Base-by-base conservation (phyloP, 2,329 filamentous ascomycete genomes). In the Ascochyta clinopodiicola region DNA sequence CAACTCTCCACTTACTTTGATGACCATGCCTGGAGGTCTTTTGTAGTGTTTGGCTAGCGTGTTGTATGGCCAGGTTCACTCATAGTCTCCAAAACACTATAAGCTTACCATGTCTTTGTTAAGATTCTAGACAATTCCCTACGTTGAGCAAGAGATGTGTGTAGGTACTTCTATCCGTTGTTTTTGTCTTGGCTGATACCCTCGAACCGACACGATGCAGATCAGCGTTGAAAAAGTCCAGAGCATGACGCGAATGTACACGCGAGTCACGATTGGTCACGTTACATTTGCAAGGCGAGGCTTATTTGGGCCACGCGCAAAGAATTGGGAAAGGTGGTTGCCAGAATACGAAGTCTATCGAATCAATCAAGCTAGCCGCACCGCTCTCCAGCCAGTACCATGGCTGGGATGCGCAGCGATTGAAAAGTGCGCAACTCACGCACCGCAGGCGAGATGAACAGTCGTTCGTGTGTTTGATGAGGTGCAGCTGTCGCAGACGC, bases 381-480 rank as follows among this genome's bases (percentile, higher is more conserved):
- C 31, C 37, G 32, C n/a, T 45, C 17, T 25, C 15, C 42, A 46
- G 12, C 42, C 46, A 44, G 36, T 51, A 19, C 22, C 34, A 19
- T 35, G 13, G 46, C 25, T 32, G 52, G 19, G 19, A 19, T 6
- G 21, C 24, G 52, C 40, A 31, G n/a, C 24, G 54, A 60, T 40
- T 49, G 29, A 22, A 52, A 32, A 48, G 59, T 32, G 47, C 38
- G 53, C 58, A 60, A 49, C 56, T 49, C 42, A 47, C 40, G 27
- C 35, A 52, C 61, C 51, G 55, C 38, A 48, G 40, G 51, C 39
- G 17, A 44, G 43, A 50, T 43, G 62, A 67, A 65, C 67, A 60
- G 63, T 69, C 62, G 67, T 70, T 69, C 67, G 65, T 59, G 61
- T 32, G 63, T 64, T 64, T 60, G 60, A 66, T 66, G 64, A 67